Base-by-base conservation (phyloP, 2,329 filamentous ascomycete species). In the Cladosporium sp. region DNA sequence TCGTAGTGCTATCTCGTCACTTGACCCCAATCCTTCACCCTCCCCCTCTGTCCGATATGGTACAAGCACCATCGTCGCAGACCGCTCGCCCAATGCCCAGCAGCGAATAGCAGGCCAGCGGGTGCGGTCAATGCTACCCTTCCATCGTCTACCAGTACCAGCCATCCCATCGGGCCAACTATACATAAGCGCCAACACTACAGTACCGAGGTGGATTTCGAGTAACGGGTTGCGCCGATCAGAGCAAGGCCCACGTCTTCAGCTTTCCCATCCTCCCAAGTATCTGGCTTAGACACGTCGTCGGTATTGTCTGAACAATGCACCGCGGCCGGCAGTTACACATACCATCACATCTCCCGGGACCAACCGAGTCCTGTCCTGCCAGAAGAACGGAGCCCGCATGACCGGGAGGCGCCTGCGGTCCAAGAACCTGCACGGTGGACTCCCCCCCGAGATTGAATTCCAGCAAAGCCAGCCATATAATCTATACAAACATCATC, bases 91-190 rank as follows among this genome's bases (percentile, higher is more conserved):
- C 15, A 41, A 22, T 29, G 16, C 40, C 27, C 20, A 49, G 27
- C 46, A 41, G 39, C 38, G 46, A 49, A 49, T 49, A 27, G 38
- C 25, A 41, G 32, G 46, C 38, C 22, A 33, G 36, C 46, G 40
- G 22, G 13, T 35, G 11, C 25, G 38, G 25, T 33, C 43, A 35
- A 47, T 47, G 43, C 43, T 30, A 47, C 43, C 33, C 16, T 47
- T 35, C 33, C 43, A 35, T 47, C 35, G 19, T 32, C 25, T 19
- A 16, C 43, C 35, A 38, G 43, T 19, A 16, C 43, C 35, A 38
- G 43, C 36, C 43, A 47, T 38, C 43, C n/a, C 29, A 7, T n/a
- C 43, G 20, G 32, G 13, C 13, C 7, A n/a, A 35, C 32, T 16
- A 16, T 35, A 35, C 32, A 16, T 35, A 35, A n/a, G 32, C 13